Base-by-base conservation (phyloP, 208 protist species). In the Hexamita inflata region DNA sequence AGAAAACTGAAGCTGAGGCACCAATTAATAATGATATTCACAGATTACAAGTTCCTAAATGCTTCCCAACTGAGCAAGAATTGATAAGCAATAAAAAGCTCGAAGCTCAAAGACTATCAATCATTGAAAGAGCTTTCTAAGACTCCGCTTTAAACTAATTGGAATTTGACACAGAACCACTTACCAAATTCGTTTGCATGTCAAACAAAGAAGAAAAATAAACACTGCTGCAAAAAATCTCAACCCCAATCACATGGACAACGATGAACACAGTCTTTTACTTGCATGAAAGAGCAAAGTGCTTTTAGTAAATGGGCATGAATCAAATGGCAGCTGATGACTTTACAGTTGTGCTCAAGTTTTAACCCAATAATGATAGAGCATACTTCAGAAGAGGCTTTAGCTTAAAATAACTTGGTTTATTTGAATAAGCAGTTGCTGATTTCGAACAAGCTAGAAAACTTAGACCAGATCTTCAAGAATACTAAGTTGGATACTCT, bases 371-470 rank as follows among this genome's bases (percentile, higher is more conserved):
- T 0, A 75, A 75, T 45, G 19, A 1, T 64, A 30, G 49, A 29
- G 57, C 32, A 1, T 75, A 64, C 42, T 75, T 64, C 32, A 13
- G 57, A 45, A 30, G 73, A 26, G 73, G 29, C 0, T 75, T 75
- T 41, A 32, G 15, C 1, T n/a, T 49, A 32, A 57, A 40, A 38
- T 26, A 30, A 0, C 38, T 75, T n/a, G 30, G 58, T 13, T 11
- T 40, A 24, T 64, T 65, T 49, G 24, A 62, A 45, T 19, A 64
- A 0, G 73, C 73, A 24, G 73, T 57, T 32, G 0, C 42, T 7
- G 73, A 75, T 40, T 75, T 75, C 32, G 57, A 64, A 49, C 38
- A 39, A 34, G 45, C 73, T 29, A 2, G 58, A 29, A n/a, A 64
- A 62, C 42, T 75, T 1, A 15, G 30, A 24, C 73, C 73, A 38